Conservation (phyloP, 192 early-diverging fungal genomes). For the Backusella australiensis region DNA sequence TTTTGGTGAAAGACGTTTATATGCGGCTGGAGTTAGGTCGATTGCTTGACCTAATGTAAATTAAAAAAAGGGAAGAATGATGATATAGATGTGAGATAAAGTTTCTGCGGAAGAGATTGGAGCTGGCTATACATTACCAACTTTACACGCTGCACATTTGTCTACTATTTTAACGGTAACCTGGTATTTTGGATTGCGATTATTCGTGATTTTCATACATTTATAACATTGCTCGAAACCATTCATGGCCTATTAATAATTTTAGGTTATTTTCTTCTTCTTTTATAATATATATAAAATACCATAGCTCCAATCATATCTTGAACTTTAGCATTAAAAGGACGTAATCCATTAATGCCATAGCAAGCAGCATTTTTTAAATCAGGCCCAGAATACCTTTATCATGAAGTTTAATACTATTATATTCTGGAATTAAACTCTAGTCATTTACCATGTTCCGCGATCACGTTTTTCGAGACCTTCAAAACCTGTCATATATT, state of each 20-base stretch:
- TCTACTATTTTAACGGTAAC: conserved; percentile 32
- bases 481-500: background rate
- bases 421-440: background rate
- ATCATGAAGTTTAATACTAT: background rate
- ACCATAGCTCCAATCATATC: conserved; percentile 42
- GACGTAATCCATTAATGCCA: conserved; percentile 31
- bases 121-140: background rate
- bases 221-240: conserved; percentile 35
- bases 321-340: conserved; percentile 31
- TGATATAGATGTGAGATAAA: background rate
- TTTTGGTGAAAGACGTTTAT: conserved; percentile 19
- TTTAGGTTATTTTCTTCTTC: background rate
- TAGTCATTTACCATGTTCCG: conserved; percentile 29
- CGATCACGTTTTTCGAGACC: conserved; percentile 23
- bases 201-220: conserved; percentile 37
- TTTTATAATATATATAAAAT: background rate
- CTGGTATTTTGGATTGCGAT: conserved; percentile 14
- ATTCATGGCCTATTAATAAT: conserved; percentile 11
- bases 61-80: background rate
- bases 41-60: conserved; percentile 16
- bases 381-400: conserved; percentile 35
- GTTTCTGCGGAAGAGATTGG: background rate
- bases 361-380: conserved; percentile 45
- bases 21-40: conserved; percentile 35
- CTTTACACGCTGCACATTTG: conserved; percentile 31